Percentiles rank a stretch among this genome's conserved stretches.
phyloP scores from a whole-genome alignment of 78 protist genomes.

The Abeoforma whisleri region DNA sequence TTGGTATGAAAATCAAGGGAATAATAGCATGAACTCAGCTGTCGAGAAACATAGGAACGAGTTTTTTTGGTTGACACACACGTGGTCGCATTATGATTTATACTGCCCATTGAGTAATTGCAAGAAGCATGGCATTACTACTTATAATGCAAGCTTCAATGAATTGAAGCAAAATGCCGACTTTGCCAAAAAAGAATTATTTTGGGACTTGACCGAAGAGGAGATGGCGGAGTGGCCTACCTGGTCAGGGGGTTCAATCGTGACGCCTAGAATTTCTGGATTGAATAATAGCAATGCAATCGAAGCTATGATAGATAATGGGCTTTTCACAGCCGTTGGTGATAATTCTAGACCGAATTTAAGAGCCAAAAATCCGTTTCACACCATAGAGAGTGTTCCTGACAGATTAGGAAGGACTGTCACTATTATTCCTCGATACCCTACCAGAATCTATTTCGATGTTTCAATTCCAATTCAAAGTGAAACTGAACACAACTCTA shows the following conservation, averaged over 20 bases:
- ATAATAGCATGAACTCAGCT: neutral
- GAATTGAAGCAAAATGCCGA: conserved; percentile 26
- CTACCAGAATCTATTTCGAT: conserved; percentile 35
- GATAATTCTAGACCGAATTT: conserved; percentile 39
- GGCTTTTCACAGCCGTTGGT: conserved; percentile 18
- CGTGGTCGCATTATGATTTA: conserved; percentile 25
- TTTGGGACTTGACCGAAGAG: neutral
- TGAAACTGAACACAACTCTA: conserved; percentile 2
- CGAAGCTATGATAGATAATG: conserved; percentile 33
- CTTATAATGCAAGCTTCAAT: neutral
- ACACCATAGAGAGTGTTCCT: neutral
- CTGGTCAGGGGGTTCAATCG: neutral
- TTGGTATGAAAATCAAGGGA: conserved; percentile 5
- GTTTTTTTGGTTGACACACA: conserved; percentile 38
- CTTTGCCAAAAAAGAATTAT: conserved; percentile 7
- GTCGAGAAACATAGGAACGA: neutral
- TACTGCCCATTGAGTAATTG: conserved; percentile 35
- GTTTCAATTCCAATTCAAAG: neutral
- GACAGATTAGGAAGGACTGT: conserved; percentile 12
- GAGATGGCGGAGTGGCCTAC: conserved; percentile 14
- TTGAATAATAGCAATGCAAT: conserved; percentile 23
- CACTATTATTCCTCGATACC: conserved; percentile 30
- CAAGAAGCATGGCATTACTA: conserved; percentile 6
- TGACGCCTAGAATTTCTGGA: conserved; percentile 34
- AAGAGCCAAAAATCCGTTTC: conserved; percentile 7